Base-by-base conservation (phyloP, 2,329 filamentous ascomycete species). In the Aureobasidium sp. region DNA sequence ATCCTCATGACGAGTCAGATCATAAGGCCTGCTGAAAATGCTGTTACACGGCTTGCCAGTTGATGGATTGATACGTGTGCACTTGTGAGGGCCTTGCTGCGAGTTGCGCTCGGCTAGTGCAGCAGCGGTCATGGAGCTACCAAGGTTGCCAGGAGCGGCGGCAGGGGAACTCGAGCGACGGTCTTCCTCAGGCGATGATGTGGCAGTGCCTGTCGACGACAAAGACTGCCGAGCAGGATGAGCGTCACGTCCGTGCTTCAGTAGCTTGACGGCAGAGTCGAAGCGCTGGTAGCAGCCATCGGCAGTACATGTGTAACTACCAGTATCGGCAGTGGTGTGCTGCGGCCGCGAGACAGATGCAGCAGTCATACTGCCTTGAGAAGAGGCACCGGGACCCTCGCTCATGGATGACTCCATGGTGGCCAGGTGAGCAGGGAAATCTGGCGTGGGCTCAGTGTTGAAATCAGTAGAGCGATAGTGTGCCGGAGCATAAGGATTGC, bases 231-330 rank as follows among this genome's bases (percentile, higher is more conserved):
- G n/a, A 84, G 85, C 67, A 68, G 90, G 88, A 73, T 99, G 94
- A 5, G 87, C 90, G 72, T 99, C 94, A 27, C 92, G 86, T 79
- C 97, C 97, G 79, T 99, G 94, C 77, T 94, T 94, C 73, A 97
- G 92, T 3, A 99, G 81, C 67, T 92, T 86, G 9, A 86, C 82
- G 5, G 91, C 91, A 1, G 91, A 91, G 68, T 96, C 90, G 71
- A 99, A 99, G 59, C 94, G 88, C 67, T 88, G 80, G 0, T 87
- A 87, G 72, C 94, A 97, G 12, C 91, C 91, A 70, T 96, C 91
- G 70, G 96, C 96, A 0, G 92, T 97, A 75, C 94, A 99, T 1
- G 92, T 96, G 76, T 97, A 99, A 0, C 92, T 96, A 14, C 93
- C 93, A 22, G 87, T 84, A 67, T 96, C 90, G 0, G 91, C 89